These are phyloP conservation scores for Candolleomyces aberdarensis DNA, from an alignment of 768 basidiomycete species.

Conservation along the genomic window DNA sequence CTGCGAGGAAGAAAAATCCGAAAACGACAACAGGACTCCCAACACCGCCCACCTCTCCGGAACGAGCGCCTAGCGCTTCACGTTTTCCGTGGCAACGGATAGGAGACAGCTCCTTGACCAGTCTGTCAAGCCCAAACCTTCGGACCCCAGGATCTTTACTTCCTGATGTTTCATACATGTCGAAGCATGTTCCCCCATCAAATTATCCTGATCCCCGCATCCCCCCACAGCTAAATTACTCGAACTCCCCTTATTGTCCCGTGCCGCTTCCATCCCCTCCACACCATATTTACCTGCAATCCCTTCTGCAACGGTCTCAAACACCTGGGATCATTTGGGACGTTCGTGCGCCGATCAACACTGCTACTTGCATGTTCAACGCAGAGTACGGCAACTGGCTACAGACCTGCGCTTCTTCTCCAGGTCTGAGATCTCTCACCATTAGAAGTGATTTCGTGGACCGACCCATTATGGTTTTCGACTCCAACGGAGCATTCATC, in stretches of 20 bases:
- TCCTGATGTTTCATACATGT: background rate
- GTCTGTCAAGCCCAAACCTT: too few relatives aligned
- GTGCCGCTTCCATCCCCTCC: background rate
- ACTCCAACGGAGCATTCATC: background rate
- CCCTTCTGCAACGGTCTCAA: background rate
- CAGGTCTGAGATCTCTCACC: background rate
- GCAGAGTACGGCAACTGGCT: background rate
- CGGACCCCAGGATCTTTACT: background rate
- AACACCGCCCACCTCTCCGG: too few relatives aligned
- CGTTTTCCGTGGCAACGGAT: too few relatives aligned
- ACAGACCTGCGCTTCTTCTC: background rate
- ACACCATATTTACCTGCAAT: background rate
- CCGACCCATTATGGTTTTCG: conserved; percentile 3
- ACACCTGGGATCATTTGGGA: background rate
- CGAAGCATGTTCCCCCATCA: background rate
- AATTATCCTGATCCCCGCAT: background rate
- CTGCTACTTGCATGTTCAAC: background rate
- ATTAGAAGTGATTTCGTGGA: background rate
- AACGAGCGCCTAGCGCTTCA: too few relatives aligned
- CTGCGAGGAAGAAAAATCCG: too few relatives aligned
- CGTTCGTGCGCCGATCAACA: background rate
- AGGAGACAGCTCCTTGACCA: too few relatives aligned
- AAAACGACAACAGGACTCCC: too few relatives aligned
- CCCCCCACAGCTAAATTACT: background rate
- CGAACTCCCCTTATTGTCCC: background rate